Conservation (phyloP, 371 early-diverging fungal species). For the Mucor velutinosus region DNA sequence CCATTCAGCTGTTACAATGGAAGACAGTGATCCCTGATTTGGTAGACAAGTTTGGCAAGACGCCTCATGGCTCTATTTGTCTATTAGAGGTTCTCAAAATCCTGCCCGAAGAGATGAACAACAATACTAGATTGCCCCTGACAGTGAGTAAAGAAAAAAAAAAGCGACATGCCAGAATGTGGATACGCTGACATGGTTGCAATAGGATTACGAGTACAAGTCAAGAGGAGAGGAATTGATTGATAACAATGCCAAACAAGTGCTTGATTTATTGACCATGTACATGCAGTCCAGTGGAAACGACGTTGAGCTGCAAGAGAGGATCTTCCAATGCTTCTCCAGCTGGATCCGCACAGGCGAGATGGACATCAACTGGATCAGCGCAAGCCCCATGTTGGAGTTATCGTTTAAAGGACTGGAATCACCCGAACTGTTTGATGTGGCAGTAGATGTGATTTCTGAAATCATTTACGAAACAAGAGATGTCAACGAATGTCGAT, state of each 20-base stretch:
- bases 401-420: conserved; percentile 76
- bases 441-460: conserved; percentile 81
- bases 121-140: conserved; percentile 66
- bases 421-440: conserved; percentile 76
- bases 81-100: conserved; percentile 82
- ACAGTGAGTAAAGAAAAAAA: conserved; percentile 41
- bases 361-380: conserved; percentile 65
- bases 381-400: conserved; percentile 69
- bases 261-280: conserved; percentile 65
- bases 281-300: conserved; percentile 68
- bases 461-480: conserved; percentile 79
- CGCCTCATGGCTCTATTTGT: conserved; percentile 39
- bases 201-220: conserved; percentile 65
- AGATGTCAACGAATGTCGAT: conserved; percentile 58
- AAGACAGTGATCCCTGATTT: conserved; percentile 73
- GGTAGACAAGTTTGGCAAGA: conserved; percentile 61
- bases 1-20: conserved; percentile 87
- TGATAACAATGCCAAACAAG: conserved; percentile 63
- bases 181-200: too few species aligned
- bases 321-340: conserved; percentile 73
- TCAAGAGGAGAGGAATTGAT: conserved; percentile 62
- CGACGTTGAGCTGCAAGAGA: conserved; percentile 58
- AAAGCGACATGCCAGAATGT: too few species aligned
- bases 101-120: conserved; percentile 86
- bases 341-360: conserved; percentile 89